Percentiles rank a stretch among this genome's conserved stretches.
These are phyloP conservation scores for Chaetothyriales sp. DNA, from an alignment of 2,329 filamentous ascomycete genomes.

Conservation along the genomic window DNA sequence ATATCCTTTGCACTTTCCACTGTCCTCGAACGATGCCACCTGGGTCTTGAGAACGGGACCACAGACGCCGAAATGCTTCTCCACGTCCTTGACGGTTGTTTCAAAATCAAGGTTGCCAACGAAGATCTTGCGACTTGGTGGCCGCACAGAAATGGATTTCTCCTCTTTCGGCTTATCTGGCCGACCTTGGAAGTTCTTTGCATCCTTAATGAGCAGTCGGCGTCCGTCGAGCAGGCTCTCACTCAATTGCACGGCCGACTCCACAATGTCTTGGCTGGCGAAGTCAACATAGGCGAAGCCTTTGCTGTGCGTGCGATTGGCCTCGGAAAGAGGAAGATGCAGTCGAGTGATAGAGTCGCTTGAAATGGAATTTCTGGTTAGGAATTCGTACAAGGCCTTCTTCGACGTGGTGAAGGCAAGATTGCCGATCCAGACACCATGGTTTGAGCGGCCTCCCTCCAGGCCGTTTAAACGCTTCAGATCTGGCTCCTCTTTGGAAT, in stretches of 20 bases:
- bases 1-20: conserved; percentile 94
- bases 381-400: conserved; percentile 61
- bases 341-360: conserved; percentile 69
- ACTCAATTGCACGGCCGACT: conserved; percentile 71
- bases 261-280: conserved; percentile 49
- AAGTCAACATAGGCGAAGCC: conserved; percentile 98
- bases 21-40: conserved; percentile 89
- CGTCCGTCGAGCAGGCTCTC: conserved; percentile 67
- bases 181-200: conserved; percentile 79
- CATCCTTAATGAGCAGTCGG: conserved; percentile 82
- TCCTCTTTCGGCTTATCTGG: conserved; percentile 41
- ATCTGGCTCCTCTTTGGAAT: conserved; percentile 11
- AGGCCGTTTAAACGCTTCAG: conserved; percentile 23
- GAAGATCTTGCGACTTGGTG: conserved; percentile 69
- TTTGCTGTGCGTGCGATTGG: conserved; percentile 55
- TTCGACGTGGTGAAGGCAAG: conserved; percentile 70
- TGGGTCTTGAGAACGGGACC: conserved; percentile 72
- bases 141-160: conserved; percentile 34
- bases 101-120: conserved; percentile 81
- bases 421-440: conserved; percentile 94
- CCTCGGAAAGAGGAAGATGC: conserved; percentile 56
- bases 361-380: conserved; percentile 33
- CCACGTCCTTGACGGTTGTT: conserved; percentile 65
- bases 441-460: conserved; percentile 51
- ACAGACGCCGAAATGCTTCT: conserved; percentile 71